Conservation (phyloP, 176 grass and related monocot species). For the Carex cristatella region DNA sequence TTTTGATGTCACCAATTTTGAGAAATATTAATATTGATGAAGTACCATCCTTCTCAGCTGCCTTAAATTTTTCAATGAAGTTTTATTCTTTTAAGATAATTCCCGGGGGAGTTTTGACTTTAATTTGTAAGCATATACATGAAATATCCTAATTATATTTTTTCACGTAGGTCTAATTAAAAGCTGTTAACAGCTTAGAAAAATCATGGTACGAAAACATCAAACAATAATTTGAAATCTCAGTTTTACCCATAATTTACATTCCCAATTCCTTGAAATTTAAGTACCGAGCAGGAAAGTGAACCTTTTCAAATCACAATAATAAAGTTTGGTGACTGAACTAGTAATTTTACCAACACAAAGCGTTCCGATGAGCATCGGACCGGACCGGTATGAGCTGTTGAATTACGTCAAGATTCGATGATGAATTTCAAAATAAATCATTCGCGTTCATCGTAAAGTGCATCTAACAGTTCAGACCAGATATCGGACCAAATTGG, state of each 20-base stretch:
- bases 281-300: not conserved
- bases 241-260: not conserved
- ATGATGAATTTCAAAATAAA: no score
- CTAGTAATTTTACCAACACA: not conserved
- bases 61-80: no score
- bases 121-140: no score
- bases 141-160: not conserved
- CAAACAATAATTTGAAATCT: not conserved
- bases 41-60: not conserved
- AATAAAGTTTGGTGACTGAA: constrained; percentile 15
- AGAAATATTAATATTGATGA: not conserved
- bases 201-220: not conserved
- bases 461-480: no score
- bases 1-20: not conserved
- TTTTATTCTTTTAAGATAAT: not conserved
- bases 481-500: no score
- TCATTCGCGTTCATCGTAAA: no score
- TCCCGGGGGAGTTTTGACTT: not conserved
- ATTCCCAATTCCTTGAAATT: not conserved
- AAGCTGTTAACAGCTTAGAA: not conserved
- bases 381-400: no score
- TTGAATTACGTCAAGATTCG: no score
- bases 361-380: no score
- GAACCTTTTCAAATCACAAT: not conserved
- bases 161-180: not conserved